These are phyloP conservation scores for Oryza glumipatula DNA, from an alignment of 176 grass and related monocot species.

Conservation along the genomic window DNA sequence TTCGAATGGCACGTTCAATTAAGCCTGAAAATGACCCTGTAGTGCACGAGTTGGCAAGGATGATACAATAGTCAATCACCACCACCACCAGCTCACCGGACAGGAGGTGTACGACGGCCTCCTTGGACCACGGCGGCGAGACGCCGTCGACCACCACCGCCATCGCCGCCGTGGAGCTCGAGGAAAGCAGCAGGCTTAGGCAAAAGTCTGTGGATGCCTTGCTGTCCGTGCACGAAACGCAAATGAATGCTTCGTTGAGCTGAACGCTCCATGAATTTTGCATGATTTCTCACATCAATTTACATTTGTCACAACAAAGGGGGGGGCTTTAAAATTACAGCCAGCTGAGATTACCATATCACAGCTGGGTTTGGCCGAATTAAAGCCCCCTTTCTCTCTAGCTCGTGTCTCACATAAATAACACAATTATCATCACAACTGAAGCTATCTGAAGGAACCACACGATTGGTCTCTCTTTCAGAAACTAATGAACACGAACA, in stretches of 20 bases:
- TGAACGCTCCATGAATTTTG: neutral
- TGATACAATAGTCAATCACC: neutral
- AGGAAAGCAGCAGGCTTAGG: neutral
- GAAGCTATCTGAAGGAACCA: slow-evolving; percentile 52
- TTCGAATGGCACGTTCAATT: neutral
- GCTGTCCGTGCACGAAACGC: neutral
- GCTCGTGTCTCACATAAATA: slow-evolving; percentile 38
- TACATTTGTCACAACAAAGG: slow-evolving; percentile 47
- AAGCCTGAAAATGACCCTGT: slow-evolving; percentile 21
- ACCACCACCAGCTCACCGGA: neutral
- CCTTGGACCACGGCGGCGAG: neutral
- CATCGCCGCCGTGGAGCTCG: neutral
- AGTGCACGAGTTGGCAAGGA: neutral
- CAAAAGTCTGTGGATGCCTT: too few relatives aligned
- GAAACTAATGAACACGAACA: slow-evolving; percentile 40
- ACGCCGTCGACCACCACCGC: neutral
- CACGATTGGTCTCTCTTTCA: slow-evolving; percentile 44
- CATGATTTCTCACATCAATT: slow-evolving; percentile 45
- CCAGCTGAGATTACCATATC: neutral
- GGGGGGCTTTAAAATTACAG: slow-evolving; percentile 10
- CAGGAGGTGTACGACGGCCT: neutral
- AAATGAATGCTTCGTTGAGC: neutral
- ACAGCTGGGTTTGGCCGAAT: slow-evolving; percentile 31
- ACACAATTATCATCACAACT: slow-evolving; percentile 43
- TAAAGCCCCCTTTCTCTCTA: slow-evolving; percentile 1